Evolutionary conservation across 2,329 filamentous ascomycete species (phyloP).

Genomic region (Fusarium sambucinum): DNA sequence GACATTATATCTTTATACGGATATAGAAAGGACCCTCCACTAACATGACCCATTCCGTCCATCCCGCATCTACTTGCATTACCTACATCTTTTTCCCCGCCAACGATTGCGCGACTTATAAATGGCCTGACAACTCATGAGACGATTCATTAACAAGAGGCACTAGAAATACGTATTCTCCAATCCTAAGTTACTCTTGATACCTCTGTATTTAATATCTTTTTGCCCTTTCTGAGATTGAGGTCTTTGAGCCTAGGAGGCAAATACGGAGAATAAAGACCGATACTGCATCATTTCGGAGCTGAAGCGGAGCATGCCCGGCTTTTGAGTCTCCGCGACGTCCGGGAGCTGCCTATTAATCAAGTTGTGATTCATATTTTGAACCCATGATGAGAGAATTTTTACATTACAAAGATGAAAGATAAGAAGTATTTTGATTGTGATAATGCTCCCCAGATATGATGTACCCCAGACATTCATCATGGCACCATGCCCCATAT

Average conservation of each 20-base stretch:
- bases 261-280: slow-evolving; percentile 33
- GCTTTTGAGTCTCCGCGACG: slow-evolving; percentile 27
- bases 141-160: background rate
- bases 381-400: slow-evolving; percentile 7
- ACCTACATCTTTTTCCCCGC: slow-evolving; percentile 13
- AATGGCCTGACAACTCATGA: slow-evolving; percentile 41
- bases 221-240: slow-evolving; percentile 19
- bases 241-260: slow-evolving; percentile 1
- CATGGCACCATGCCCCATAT: slow-evolving; percentile 31
- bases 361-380: slow-evolving; percentile 2
- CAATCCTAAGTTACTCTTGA: background rate
- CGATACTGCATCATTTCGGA: slow-evolving; percentile 32
- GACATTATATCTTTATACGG: slow-evolving; percentile 38
- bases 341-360: slow-evolving; percentile 27
- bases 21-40: slow-evolving; percentile 24
- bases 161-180: background rate
- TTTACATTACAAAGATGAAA: background rate
- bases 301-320: slow-evolving; percentile 35
- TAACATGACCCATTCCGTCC: slow-evolving; percentile 18
- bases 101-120: slow-evolving; percentile 34
- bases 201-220: background rate
- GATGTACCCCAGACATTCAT: slow-evolving; percentile 24
- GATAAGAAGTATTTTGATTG: background rate
- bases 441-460: background rate
- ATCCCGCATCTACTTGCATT: slow-evolving; percentile 8